Base-by-base conservation (phyloP, 495 filamentous ascomycete genomes). In the Schizothecium vesticola region DNA sequence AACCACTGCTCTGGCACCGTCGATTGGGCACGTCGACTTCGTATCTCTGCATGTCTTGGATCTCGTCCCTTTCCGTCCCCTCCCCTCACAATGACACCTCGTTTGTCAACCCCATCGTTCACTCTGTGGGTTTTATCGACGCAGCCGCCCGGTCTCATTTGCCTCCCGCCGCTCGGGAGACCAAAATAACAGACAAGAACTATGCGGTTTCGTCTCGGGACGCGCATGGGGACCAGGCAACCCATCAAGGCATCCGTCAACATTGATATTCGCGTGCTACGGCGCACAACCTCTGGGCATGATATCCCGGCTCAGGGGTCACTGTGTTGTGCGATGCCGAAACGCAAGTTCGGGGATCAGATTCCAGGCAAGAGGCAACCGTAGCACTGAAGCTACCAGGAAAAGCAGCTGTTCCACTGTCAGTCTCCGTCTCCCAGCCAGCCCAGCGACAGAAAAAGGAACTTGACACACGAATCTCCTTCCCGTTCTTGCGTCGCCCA, bases 1-100 rank as follows among this genome's bases (percentile, higher is more conserved):
- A 28, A 24, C 43, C 43, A n/a, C 43, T n/a, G 19, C 43, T n/a
- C 43, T 51, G 43, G 43, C 43, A 51, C 43, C 43, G 43, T 19
- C 43, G 43, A 64, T 64, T 64, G 64, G 64, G 55, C 21, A 23
- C 28, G 26, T 55, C 26, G 55, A 26, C 33, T 66, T 66, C 65
- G 65, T 66, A 66, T 66, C 59, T 59, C 65, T 66, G 65, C 65
- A 66, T 66, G 65, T 66, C 65, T 66, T 66, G 57, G 57, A 61
- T 66, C 31, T 12, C 57, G n/a, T 51, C 65, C 65, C 56, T 58
- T 31, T 61, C 63, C 63, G 56, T 59, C n/a, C 21, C n/a, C 24
- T 24, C 55, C 43, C 51, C n/a, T 43, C 26, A 31, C 22, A 64
- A 51, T 51, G 62, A 64, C 56, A 55, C 57, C 23, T 65, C 63